Base-by-base conservation (phyloP, 108 stramenopile genomes). In the Mayamaea pseudoterrestris region DNA sequence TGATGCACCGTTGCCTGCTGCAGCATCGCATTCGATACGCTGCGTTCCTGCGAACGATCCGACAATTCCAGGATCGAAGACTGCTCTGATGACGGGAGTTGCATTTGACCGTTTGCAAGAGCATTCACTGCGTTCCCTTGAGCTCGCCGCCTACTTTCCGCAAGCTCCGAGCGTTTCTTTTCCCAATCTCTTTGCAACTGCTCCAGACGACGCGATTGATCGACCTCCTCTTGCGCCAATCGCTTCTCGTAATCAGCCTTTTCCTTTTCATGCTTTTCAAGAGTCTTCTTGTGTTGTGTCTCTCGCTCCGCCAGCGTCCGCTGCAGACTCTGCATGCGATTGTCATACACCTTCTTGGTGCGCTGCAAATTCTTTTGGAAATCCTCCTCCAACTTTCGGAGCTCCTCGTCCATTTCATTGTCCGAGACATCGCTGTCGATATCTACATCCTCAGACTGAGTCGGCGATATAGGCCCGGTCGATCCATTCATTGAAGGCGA, bases 241-340 rank as follows among this genome's bases (percentile, higher is more conserved):
- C 90, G 61, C 50, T 93, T 88, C 61, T 88, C 85, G 57, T 84
- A 87, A 41, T 81, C 90, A 7, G 67, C 65, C 24, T 74, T 57
- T 35, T 88, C 85, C 61, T 80, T 88, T 52, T 93, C 74, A 44
- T 87, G 85, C 55, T 84, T 81, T 52, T 83, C 75, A 1, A 88
- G 68, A 30, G 74, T 82, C 66, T 87, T 92, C 53, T 69, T 65
- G 32, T 87, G 90, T 50, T 76, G 82, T 20, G 71, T 77, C 57
- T 91, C 90, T 22, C 72, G 65, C 39, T 91, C 78, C 32, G 63
- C 63, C 52, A 76, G 75, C 6, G 75, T 76, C 21, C 83, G 63
- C 43, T 80, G 74, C 1, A 91, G 69, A 49, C 74, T 91, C 55
- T 86, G 84, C 90, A 91, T 91, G 30, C 90, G 66, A 35, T 57